Conservation (phyloP, 495 filamentous ascomycete genomes). For the Apodospora peruviana region DNA sequence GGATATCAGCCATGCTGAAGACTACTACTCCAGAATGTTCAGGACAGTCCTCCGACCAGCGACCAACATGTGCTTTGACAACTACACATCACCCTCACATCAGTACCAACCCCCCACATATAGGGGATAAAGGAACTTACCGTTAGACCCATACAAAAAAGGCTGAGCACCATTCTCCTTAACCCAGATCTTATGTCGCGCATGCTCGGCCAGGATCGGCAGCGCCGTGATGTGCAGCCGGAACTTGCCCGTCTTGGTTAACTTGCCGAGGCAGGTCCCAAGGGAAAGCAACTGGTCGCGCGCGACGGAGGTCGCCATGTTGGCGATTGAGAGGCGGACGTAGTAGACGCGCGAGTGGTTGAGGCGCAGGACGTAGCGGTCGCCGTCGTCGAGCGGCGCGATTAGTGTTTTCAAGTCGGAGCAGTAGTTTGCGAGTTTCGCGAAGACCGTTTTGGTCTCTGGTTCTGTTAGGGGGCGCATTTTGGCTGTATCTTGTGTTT, state of each 20-base stretch:
- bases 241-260: slow-evolving; percentile 92
- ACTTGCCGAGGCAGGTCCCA: slow-evolving; percentile 81
- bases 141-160: slow-evolving; percentile 65
- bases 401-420: slow-evolving; percentile 67
- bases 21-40: slow-evolving; percentile 73
- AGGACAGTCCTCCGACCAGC: slow-evolving; percentile 82
- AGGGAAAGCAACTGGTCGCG: slow-evolving; percentile 73
- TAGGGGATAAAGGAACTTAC: too few relatives aligned
- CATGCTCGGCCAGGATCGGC: slow-evolving; percentile 79
- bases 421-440: slow-evolving; percentile 48
- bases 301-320: slow-evolving; percentile 78
- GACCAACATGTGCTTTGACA: slow-evolving; percentile 84
- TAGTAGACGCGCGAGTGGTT: slow-evolving; percentile 70
- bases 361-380: slow-evolving; percentile 82
- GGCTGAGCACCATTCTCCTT: slow-evolving; percentile 94
- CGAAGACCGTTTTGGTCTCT: slow-evolving; percentile 69
- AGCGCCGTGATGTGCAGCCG: slow-evolving; percentile 77
- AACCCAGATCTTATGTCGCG: slow-evolving; percentile 91
- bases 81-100: slow-evolving; percentile 29
- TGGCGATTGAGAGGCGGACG: slow-evolving; percentile 77
- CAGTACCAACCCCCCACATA: background rate
- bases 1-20: slow-evolving; percentile 70
- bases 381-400: slow-evolving; percentile 60
- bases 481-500: slow-evolving; percentile 6
- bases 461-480: slow-evolving; percentile 73